These are phyloP conservation scores for Reutealis trisperma DNA, from an alignment of 345 rosid species.

Conservation along the genomic window DNA sequence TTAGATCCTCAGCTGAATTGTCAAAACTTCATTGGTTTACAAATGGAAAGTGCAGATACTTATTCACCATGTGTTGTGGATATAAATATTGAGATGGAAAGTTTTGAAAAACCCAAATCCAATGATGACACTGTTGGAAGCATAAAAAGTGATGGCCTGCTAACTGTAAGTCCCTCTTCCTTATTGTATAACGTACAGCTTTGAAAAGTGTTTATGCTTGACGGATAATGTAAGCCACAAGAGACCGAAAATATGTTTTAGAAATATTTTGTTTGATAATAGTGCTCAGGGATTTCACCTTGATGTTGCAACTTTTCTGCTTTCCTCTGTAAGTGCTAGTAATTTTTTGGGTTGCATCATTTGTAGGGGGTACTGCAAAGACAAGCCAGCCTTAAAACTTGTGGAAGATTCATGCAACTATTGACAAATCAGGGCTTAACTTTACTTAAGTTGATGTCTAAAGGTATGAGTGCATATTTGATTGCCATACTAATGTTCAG, in stretches of 20 bases:
- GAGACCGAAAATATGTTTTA: constrained; percentile 1
- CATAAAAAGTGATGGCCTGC: constrained; percentile 49
- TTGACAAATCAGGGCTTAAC: constrained; percentile 25
- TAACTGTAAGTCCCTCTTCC: constrained; percentile 44
- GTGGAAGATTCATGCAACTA: constrained; percentile 41
- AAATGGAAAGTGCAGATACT: constrained; percentile 52
- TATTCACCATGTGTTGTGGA: constrained; percentile 68
- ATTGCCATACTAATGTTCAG: not conserved
- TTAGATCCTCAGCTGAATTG: constrained; percentile 49
- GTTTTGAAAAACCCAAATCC: constrained; percentile 38
- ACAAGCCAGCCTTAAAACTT: constrained; percentile 73
- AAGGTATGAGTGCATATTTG: constrained; percentile 22
- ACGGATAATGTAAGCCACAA: not conserved
- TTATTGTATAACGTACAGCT: not conserved
- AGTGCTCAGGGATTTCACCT: not conserved
- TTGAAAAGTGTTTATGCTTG: not conserved
- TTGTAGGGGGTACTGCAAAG: constrained; percentile 74
- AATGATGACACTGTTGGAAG: constrained; percentile 46
- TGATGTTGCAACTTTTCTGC: not conserved
- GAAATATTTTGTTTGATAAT: not conserved
- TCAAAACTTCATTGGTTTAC: constrained; percentile 62
- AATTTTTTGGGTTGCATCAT: constrained; percentile 40
- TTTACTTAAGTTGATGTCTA: constrained; percentile 26
- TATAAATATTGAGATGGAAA: constrained; percentile 61
- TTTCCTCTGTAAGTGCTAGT: constrained; percentile 11